Evolutionary conservation across 75 land plant species (phyloP).

Genomic region (Pinus taeda): DNA sequence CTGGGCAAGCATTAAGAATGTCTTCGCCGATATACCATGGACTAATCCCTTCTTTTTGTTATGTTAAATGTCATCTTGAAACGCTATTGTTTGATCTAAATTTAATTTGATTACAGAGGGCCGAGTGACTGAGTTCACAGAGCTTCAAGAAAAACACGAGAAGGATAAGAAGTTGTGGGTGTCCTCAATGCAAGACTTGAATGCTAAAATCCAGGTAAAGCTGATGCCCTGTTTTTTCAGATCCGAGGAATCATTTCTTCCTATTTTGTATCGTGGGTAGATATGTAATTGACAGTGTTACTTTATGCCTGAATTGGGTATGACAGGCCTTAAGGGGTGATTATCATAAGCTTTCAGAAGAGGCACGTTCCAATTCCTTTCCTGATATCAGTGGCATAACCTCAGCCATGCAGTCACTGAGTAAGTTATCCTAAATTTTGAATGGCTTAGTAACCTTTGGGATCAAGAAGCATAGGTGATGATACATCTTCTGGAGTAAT

Average conservation of each 20-base stretch:
- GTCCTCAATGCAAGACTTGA: background rate
- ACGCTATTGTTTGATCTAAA: background rate
- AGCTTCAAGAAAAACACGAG: background rate
- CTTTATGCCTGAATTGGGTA: background rate
- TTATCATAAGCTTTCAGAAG: background rate
- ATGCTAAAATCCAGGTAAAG: slow-evolving; percentile 1
- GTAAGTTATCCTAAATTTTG: background rate
- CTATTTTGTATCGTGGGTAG: background rate
- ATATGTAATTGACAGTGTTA: background rate
- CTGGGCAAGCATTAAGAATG: too few relatives aligned
- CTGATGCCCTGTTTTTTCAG: too few relatives aligned
- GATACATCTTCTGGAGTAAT: background rate
- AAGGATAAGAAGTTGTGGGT: background rate
- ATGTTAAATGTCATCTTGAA: background rate
- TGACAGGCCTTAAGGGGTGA: slow-evolving; percentile 3
- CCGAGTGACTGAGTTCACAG: background rate
- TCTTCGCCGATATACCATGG: background rate
- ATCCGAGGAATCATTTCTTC: too few relatives aligned
- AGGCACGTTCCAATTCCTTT: background rate
- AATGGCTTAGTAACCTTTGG: background rate
- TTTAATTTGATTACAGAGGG: background rate
- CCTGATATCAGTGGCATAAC: background rate
- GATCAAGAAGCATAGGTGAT: background rate
- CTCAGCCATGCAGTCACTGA: background rate
- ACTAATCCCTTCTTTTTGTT: background rate